Evolutionary conservation across 345 rosid species (phyloP).

Genomic region (Eucalyptus shirleyi): DNA sequence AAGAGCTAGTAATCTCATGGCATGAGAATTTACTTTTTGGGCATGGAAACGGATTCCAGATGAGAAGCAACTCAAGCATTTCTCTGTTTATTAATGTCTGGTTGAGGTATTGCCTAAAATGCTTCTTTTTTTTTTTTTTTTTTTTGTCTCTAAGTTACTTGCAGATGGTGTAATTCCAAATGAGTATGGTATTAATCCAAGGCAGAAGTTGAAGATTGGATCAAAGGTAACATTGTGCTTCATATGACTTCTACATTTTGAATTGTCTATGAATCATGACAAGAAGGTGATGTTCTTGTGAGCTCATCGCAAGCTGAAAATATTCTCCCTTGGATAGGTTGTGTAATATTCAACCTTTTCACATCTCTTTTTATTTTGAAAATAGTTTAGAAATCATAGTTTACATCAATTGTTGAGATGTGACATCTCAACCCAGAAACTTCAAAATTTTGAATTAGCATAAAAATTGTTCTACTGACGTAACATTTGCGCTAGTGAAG

Average conservation of each 20-base stretch:
- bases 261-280: neutral
- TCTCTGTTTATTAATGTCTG: neutral
- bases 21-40: neutral
- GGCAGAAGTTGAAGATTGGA: slow-evolving; percentile 89
- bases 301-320: neutral
- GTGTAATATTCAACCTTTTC: neutral
- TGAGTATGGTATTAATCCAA: slow-evolving; percentile 95
- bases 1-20: neutral
- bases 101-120: neutral
- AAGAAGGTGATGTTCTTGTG: neutral
- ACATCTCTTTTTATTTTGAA: neutral
- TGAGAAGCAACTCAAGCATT: neutral
- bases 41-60: neutral
- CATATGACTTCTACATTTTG: neutral
- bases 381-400: neutral
- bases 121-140: neutral
- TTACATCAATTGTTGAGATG: neutral
- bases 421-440: neutral
- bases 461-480: neutral
- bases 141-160: slow-evolving; percentile 52
- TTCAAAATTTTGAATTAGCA: neutral
- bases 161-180: slow-evolving; percentile 98
- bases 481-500: neutral
- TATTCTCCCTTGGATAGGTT: neutral
- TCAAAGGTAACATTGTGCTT: slow-evolving; percentile 54